phyloP scores from a whole-genome alignment of 2,329 filamentous ascomycete species.

The Colletotrichum sp. region DNA sequence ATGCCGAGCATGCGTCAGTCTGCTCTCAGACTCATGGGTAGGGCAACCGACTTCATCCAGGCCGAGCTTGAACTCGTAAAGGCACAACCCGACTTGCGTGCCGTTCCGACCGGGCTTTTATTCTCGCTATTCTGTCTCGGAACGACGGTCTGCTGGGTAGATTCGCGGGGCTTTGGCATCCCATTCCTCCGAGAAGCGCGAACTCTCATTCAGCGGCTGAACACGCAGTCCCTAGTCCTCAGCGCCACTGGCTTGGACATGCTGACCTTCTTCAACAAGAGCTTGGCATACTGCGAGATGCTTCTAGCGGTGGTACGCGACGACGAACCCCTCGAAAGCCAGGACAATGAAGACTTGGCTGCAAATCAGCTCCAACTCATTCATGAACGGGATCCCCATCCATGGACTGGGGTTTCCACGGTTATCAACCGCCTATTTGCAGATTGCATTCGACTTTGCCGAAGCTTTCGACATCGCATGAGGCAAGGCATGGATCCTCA shows the following conservation, averaged over 20 bases:
- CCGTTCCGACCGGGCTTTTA: conserved; percentile 37
- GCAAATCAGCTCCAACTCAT: neutral
- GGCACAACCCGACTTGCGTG: conserved; percentile 16
- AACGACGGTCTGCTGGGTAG: conserved; percentile 45
- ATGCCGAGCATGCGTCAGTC: conserved; percentile 40
- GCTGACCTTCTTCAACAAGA: conserved; percentile 42
- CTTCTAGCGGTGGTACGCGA: conserved; percentile 41
- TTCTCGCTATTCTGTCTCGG: conserved; percentile 45
- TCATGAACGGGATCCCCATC: conserved; percentile 29
- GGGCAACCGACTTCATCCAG: conserved; percentile 38
- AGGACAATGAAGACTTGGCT: neutral
- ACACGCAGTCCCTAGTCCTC: conserved; percentile 19
- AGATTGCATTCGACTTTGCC: conserved; percentile 39
- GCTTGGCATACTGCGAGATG: conserved; percentile 44
- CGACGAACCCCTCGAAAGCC: conserved; percentile 25
- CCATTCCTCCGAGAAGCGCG: conserved; percentile 37
- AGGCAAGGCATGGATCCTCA: conserved; percentile 26
- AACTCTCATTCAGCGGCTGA: conserved; percentile 29
- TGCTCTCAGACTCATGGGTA: conserved; percentile 36
- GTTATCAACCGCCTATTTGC: conserved; percentile 36
- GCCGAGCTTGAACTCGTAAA: conserved; percentile 34
- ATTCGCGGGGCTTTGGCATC: conserved; percentile 34
- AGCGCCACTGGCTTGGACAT: conserved; percentile 29
- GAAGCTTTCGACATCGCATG: conserved; percentile 33
- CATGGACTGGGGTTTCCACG: conserved; percentile 43